Evolutionary conservation across 1,139 yeast genomes (phyloP).

Genomic region (Scheffersomyces segobiensis): DNA sequence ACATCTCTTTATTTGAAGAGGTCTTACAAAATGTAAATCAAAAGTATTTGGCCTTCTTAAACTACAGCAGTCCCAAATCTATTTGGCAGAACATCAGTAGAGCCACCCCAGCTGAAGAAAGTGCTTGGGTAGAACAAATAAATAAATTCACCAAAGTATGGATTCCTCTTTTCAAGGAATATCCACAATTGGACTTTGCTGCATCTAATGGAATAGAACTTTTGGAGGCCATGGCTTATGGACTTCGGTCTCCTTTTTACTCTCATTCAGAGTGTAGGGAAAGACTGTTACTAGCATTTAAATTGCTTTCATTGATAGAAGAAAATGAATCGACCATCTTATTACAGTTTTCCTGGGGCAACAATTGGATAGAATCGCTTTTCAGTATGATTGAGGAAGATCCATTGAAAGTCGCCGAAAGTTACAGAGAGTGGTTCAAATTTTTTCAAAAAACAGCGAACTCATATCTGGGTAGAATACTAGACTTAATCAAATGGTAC

Average conservation of each 20-base stretch:
- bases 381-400: not conserved
- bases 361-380: not conserved
- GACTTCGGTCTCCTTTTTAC: not conserved
- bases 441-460: not conserved
- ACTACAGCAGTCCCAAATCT: conserved; percentile 11
- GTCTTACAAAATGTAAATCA: conserved; percentile 10
- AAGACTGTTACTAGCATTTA: not conserved
- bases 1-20: conserved; percentile 11
- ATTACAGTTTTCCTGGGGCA: not conserved
- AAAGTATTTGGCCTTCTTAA: conserved; percentile 14
- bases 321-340: not conserved
- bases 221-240: not conserved
- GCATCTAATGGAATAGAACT: not conserved
- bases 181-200: not conserved
- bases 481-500: conserved; percentile 25
- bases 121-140: not conserved
- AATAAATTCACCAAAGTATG: not conserved
- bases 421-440: not conserved
- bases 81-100: conserved; percentile 13
- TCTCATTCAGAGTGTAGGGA: not conserved
- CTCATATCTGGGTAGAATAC: not conserved
- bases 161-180: not conserved
- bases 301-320: not conserved
- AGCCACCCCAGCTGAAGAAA: not conserved
- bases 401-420: not conserved